A percentile compares a stretch with the other conserved stretches of the same genome.
These are phyloP conservation scores for Hypholoma fasciculare DNA, from an alignment of 768 basidiomycete species.

Conservation along the genomic window DNA sequence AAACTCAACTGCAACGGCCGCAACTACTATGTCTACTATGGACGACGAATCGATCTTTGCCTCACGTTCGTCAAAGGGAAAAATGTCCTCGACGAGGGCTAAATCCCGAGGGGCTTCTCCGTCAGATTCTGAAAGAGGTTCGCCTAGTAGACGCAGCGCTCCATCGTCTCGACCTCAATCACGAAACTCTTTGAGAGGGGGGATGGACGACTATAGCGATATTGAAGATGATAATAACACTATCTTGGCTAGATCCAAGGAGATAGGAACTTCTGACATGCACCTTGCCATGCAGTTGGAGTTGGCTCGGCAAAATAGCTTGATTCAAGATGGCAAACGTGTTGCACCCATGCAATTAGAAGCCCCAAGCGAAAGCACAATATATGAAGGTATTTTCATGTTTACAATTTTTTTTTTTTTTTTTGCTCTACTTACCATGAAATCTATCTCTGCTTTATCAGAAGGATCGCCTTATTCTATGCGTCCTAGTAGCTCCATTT, in stretches of 20 bases:
- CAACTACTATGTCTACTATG: slow-evolving; percentile 58
- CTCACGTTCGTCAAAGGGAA: slow-evolving; percentile 47
- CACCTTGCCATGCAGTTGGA: slow-evolving; percentile 79
- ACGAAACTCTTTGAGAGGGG: slow-evolving; percentile 41
- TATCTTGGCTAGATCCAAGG: slow-evolving; percentile 33
- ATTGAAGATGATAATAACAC: slow-evolving; percentile 46
- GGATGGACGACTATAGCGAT: slow-evolving; percentile 42
- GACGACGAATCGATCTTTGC: slow-evolving; percentile 55
- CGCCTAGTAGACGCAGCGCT: slow-evolving; percentile 37
- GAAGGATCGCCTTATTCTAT: slow-evolving; percentile 60
- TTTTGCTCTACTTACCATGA: neutral
- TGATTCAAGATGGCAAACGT: slow-evolving; percentile 62
- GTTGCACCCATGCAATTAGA: slow-evolving; percentile 40
- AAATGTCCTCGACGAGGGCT: slow-evolving; percentile 41
- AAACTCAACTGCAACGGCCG: slow-evolving; percentile 64
- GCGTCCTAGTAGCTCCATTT: slow-evolving; percentile 52
- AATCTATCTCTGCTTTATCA: slow-evolving; percentile 24
- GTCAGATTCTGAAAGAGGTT: slow-evolving; percentile 45
- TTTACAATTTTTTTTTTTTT: neutral
- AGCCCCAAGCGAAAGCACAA: slow-evolving; percentile 58
- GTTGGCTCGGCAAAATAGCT: slow-evolving; percentile 82
- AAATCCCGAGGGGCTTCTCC: slow-evolving; percentile 44
- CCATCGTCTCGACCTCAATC: slow-evolving; percentile 32
- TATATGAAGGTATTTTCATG: slow-evolving; percentile 67
- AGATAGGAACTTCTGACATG: slow-evolving; percentile 67